Conservation (phyloP, 1,139 yeast genomes). For the Meyerozyma athensensis region DNA sequence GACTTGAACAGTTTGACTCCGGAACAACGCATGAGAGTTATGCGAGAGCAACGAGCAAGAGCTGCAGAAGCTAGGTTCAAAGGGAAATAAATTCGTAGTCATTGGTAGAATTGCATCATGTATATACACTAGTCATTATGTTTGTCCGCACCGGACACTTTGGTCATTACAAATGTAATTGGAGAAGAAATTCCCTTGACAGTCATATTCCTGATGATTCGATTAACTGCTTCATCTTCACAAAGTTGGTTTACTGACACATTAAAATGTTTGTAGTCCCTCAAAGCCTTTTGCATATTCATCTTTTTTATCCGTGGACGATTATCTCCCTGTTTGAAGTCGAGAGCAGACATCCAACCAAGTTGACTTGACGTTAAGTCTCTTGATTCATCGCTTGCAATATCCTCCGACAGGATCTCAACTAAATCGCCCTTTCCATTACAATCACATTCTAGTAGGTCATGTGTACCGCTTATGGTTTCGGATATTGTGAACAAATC, state of each 20-base stretch:
- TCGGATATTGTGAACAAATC: slow-evolving; percentile 64
- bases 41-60: slow-evolving; percentile 92
- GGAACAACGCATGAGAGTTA: slow-evolving; percentile 68
- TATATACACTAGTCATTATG: slow-evolving; percentile 1
- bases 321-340: slow-evolving; percentile 34
- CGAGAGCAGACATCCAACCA: slow-evolving; percentile 51
- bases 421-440: slow-evolving; percentile 41
- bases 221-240: slow-evolving; percentile 18
- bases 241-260: slow-evolving; percentile 25
- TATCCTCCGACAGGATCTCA: slow-evolving; percentile 10
- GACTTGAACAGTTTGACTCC: slow-evolving; percentile 43
- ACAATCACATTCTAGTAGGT: slow-evolving; percentile 71
- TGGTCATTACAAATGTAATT: slow-evolving; percentile 16
- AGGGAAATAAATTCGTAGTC: slow-evolving; percentile 6
- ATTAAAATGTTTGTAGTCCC: slow-evolving; percentile 58
- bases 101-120: neutral
- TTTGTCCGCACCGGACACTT: slow-evolving; percentile 6
- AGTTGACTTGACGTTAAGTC: slow-evolving; percentile 9
- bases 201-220: slow-evolving; percentile 7
- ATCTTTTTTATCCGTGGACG: slow-evolving; percentile 26
- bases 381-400: slow-evolving; percentile 13
- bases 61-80: slow-evolving; percentile 90
- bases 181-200: slow-evolving; percentile 9
- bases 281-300: slow-evolving; percentile 52
- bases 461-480: slow-evolving; percentile 70